Conservation (phyloP, 139 green algal species). For the Tetradesmus lagerheimii region DNA sequence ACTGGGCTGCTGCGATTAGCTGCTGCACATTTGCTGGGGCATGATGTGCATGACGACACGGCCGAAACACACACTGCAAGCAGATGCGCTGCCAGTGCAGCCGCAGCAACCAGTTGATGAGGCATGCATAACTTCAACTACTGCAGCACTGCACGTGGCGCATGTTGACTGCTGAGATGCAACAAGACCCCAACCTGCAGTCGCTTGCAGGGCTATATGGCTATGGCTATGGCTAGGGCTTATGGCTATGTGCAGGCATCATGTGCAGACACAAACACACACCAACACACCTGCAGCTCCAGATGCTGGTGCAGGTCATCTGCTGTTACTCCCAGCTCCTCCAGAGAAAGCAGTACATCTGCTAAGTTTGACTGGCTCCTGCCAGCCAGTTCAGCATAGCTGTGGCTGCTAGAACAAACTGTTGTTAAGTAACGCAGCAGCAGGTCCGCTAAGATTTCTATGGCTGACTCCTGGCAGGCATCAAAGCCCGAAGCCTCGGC, state of each 20-base stretch:
- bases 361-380: conserved; percentile 76
- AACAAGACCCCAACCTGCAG: too few species aligned
- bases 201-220: too few species aligned
- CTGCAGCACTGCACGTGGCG: background rate
- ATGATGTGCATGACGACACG: too few species aligned
- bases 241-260: too few species aligned
- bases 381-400: conserved; percentile 83
- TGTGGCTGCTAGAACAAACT: conserved; percentile 67
- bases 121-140: too few species aligned
- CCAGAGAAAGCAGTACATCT: conserved; percentile 82
- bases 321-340: conserved; percentile 76
- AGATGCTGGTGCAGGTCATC: conserved; percentile 63
- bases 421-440: conserved; percentile 83
- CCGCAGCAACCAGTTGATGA: too few species aligned
- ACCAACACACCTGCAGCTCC: conserved; percentile 30
- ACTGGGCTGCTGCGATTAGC: too few species aligned
- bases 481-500: conserved; percentile 78
- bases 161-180: background rate
- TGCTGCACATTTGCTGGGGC: too few species aligned
- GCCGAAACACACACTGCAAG: too few species aligned
- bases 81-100: too few species aligned
- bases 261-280: background rate
- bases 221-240: too few species aligned
- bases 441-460: conserved; percentile 86
- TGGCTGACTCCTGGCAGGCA: conserved; percentile 74